phyloP scores from a whole-genome alignment of 352 stramenopile genomes.

The Phytopythium montanum region DNA sequence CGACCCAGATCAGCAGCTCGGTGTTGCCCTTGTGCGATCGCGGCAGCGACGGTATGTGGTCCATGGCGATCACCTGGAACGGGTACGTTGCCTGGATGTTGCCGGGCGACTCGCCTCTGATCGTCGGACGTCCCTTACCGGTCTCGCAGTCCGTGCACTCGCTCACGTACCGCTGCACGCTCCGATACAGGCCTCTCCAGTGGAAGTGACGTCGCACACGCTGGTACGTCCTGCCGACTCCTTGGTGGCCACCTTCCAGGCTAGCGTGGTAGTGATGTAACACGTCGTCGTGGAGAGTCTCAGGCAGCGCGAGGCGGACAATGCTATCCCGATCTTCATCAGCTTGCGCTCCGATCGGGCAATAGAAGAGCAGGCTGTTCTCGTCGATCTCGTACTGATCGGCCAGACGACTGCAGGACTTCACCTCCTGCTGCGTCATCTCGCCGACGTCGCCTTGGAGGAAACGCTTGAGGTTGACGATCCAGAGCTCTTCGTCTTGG shows the following conservation, averaged over 20 bases:
- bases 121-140: background rate
- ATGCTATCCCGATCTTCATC: background rate
- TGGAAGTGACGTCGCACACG: slow-evolving; percentile 4
- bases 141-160: background rate
- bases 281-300: slow-evolving; percentile 7
- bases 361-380: slow-evolving; percentile 4
- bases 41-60: slow-evolving; percentile 14
- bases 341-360: background rate
- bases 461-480: background rate
- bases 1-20: slow-evolving; percentile 4
- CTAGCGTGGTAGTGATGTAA: slow-evolving; percentile 10
- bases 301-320: slow-evolving; percentile 8
- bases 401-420: background rate
- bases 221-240: slow-evolving; percentile 3
- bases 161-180: slow-evolving; percentile 4
- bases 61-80: slow-evolving; percentile 10
- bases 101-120: slow-evolving; percentile 3
- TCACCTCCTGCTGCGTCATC: background rate
- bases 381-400: slow-evolving; percentile 2
- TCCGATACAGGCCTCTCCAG: slow-evolving; percentile 4
- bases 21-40: slow-evolving; percentile 10
- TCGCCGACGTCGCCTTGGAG: background rate
- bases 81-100: slow-evolving; percentile 9
- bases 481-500: slow-evolving; percentile 8
- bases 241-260: slow-evolving; percentile 11